phyloP scores from a whole-genome alignment of 164 flowering plant genomes.

The Echeveria elegans region DNA sequence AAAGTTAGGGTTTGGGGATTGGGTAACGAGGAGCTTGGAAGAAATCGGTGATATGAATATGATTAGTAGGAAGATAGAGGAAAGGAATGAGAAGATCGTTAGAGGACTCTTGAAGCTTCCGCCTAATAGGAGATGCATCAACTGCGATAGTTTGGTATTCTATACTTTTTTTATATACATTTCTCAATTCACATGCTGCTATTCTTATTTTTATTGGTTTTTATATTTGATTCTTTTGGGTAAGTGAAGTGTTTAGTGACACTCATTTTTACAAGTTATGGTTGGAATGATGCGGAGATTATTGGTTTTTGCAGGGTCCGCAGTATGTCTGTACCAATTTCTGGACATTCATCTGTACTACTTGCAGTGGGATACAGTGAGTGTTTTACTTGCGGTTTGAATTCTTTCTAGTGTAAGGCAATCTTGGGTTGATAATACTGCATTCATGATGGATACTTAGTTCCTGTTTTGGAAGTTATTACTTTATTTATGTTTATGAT shows the following conservation, averaged over 20 bases:
- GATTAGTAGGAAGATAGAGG: background rate
- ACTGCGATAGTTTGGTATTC: constrained; percentile 85
- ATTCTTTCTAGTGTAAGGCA: too few species aligned
- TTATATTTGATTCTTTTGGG: background rate
- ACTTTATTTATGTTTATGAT: background rate
- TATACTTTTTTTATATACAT: too few species aligned
- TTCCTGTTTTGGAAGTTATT: too few species aligned
- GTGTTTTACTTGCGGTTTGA: background rate
- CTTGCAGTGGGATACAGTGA: constrained; percentile 1
- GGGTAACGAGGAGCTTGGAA: background rate
- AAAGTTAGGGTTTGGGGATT: background rate
- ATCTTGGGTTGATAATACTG: too few species aligned
- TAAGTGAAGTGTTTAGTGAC: background rate
- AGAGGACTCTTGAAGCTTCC: constrained; percentile 99
- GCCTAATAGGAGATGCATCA: constrained; percentile 91
- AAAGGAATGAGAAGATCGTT: constrained; percentile 18
- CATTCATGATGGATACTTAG: too few species aligned
- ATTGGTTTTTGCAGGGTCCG: background rate
- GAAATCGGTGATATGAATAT: background rate
- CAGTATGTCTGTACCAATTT: background rate
- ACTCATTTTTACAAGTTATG: too few species aligned
- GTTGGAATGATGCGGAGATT: background rate
- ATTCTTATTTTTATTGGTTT: background rate
- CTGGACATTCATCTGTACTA: background rate
- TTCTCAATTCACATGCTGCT: constrained; percentile 1